phyloP scores from a whole-genome alignment of 2,329 filamentous ascomycete genomes.

The Venturia asperata region DNA sequence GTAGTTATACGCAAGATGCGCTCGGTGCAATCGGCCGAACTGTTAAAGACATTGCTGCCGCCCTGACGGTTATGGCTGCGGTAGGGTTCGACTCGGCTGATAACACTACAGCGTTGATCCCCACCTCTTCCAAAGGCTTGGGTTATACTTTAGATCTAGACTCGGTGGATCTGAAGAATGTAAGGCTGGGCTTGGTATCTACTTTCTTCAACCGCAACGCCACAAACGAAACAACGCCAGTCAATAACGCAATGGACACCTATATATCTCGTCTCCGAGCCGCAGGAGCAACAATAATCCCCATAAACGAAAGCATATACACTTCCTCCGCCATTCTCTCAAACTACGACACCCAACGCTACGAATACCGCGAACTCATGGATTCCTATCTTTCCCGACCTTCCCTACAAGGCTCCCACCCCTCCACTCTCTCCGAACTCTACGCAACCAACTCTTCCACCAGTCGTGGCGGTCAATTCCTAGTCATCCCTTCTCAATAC shows the following conservation, averaged over 20 bases:
- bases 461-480: constrained; percentile 40
- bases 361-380: constrained; percentile 52
- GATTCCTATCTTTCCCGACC: constrained; percentile 48
- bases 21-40: constrained; percentile 52
- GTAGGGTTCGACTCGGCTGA: constrained; percentile 46
- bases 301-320: constrained; percentile 44
- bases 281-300: constrained; percentile 46
- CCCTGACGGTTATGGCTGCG: constrained; percentile 53
- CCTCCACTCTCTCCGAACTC: constrained; percentile 43
- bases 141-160: constrained; percentile 43
- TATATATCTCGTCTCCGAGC: constrained; percentile 41
- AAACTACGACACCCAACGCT: constrained; percentile 52
- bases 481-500: constrained; percentile 55
- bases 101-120: constrained; percentile 46
- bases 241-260: constrained; percentile 47
- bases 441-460: constrained; percentile 37
- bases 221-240: constrained; percentile 48
- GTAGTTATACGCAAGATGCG: constrained; percentile 41
- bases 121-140: constrained; percentile 32
- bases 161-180: constrained; percentile 31
- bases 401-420: constrained; percentile 38
- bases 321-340: constrained; percentile 45
- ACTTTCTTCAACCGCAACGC: constrained; percentile 52
- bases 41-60: constrained; percentile 51
- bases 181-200: constrained; percentile 45